Base-by-base conservation (phyloP, 2,329 filamentous ascomycete species). In the Chrysoporthe deuterocubensis region DNA sequence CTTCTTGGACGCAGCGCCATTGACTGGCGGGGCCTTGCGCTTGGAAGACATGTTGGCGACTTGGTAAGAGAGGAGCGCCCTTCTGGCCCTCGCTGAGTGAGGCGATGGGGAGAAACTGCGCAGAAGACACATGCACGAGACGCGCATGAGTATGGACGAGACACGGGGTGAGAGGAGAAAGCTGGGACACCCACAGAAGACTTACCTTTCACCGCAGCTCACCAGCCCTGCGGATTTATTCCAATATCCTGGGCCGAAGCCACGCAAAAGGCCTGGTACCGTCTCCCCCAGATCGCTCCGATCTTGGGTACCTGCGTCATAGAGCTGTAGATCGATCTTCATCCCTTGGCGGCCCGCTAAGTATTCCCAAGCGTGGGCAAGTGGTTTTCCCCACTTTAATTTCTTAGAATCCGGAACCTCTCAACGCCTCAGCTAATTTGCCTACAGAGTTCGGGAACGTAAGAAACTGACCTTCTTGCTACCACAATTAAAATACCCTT, bases 1-100 rank as follows among this genome's bases (percentile, higher is more conserved):
- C 56, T 69, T 69, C 61, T 69, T 69, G 42, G 57, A 3, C 26
- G 57, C 58, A 43, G 43, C 13, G 34, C 61, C 67, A 42, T 62
- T 67, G 42, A 34, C 32, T 42, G 37, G 18, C 44, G 65, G 46
- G 26, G 57, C 56, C 57, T 69, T 69, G 48, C 70, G 68, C 64
- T 74, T 78, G 57, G 65, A 60, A 26, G 67, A 37, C 67, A 69
- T 69, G 42, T 43, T 50, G 13, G 26, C 48, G 34, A 57, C 32
- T 37, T 57, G 64, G 18, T 13, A 52, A 52, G 48, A 40, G 7
- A 37, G 32, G 0, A 40, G 18, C 14, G 14, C 1, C 32, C 1
- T 16, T 2, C 16, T 14, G 7, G 40, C 5, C 32, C 7, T 42
- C 8, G 7, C 42, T 32, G 43, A 44, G 42, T 42, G 8, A 61